Conservation (phyloP, 345 rosid genomes). For the Melaleuca alternifolia region DNA sequence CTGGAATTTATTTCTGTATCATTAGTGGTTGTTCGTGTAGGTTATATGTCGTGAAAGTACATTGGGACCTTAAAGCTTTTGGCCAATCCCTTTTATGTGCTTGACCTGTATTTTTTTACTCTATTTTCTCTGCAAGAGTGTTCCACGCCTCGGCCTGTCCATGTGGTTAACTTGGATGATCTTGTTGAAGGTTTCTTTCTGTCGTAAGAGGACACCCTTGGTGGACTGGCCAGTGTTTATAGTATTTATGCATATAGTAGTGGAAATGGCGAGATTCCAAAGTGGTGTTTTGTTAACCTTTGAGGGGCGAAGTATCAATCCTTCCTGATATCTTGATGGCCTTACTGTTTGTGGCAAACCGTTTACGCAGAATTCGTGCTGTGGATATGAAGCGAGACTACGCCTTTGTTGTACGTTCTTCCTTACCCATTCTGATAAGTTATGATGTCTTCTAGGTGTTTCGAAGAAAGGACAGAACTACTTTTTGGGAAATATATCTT, state of each 20-base stretch:
- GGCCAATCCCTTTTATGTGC: slow-evolving; percentile 8
- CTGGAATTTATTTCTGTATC: background rate
- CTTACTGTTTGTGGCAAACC: slow-evolving; percentile 95
- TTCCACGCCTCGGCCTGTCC: slow-evolving; percentile 30
- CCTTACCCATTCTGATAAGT: background rate
- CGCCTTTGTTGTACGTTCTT: slow-evolving; percentile 87
- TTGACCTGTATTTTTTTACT: slow-evolving; percentile 12
- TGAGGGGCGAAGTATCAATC: slow-evolving; percentile 80
- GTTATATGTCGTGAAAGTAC: background rate
- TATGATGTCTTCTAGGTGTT: background rate
- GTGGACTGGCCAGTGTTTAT: slow-evolving; percentile 89
- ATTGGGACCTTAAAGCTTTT: background rate
- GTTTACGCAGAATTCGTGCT: slow-evolving; percentile 94
- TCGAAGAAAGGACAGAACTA: background rate
- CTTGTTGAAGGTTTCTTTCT: slow-evolving; percentile 97
- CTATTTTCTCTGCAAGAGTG: slow-evolving; percentile 31
- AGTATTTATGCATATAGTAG: slow-evolving; percentile 55
- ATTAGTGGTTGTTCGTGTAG: background rate
- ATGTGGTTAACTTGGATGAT: slow-evolving; percentile 76
- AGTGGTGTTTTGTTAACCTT: slow-evolving; percentile 81
- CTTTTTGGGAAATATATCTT: background rate
- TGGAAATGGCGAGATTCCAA: slow-evolving; percentile 82
- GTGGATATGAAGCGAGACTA: slow-evolving; percentile 99
- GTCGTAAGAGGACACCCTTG: slow-evolving; percentile 92
- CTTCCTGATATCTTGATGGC: slow-evolving; percentile 95